Evolutionary conservation across 2,329 filamentous ascomycete species (phyloP).

Genomic region (Mariannaea sp.): DNA sequence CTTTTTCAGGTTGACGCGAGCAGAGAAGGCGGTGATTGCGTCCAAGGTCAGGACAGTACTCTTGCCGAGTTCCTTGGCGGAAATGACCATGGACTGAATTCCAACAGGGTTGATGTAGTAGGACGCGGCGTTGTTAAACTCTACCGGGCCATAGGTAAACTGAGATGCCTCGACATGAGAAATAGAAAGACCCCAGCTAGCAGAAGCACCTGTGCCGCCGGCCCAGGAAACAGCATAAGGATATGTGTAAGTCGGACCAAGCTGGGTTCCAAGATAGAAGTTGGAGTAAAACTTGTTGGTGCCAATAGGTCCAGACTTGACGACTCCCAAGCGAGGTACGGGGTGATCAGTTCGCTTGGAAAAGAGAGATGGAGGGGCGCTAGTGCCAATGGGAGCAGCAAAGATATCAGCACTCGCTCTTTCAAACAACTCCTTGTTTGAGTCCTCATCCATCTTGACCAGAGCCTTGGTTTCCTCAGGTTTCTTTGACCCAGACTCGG

Average conservation of each 20-base stretch:
- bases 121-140: slow-evolving; percentile 59
- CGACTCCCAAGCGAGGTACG: slow-evolving; percentile 58
- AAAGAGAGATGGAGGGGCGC: slow-evolving; percentile 56
- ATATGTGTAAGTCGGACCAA: slow-evolving; percentile 71
- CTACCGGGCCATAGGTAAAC: slow-evolving; percentile 66
- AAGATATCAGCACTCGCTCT: slow-evolving; percentile 57
- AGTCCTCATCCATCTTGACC: slow-evolving; percentile 27
- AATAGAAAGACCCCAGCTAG: slow-evolving; percentile 78
- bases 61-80: slow-evolving; percentile 72
- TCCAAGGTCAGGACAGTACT: slow-evolving; percentile 62
- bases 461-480: slow-evolving; percentile 21
- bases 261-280: slow-evolving; percentile 76
- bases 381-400: slow-evolving; percentile 57
- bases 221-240: slow-evolving; percentile 75
- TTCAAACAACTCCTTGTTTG: slow-evolving; percentile 2
- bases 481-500: slow-evolving; percentile 29
- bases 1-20: slow-evolving; percentile 69
- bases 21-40: slow-evolving; percentile 61
- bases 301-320: slow-evolving; percentile 56
- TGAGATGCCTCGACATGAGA: slow-evolving; percentile 73
- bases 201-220: slow-evolving; percentile 63
- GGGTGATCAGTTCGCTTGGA: slow-evolving; percentile 60
- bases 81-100: slow-evolving; percentile 80
- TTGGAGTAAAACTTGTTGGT: slow-evolving; percentile 87
- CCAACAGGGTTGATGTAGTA: slow-evolving; percentile 85